A percentile compares a stretch with the other conserved stretches of the same genome.
phyloP scores from a whole-genome alignment of 441 rosid genomes.

The Eruca vesicaria region DNA sequence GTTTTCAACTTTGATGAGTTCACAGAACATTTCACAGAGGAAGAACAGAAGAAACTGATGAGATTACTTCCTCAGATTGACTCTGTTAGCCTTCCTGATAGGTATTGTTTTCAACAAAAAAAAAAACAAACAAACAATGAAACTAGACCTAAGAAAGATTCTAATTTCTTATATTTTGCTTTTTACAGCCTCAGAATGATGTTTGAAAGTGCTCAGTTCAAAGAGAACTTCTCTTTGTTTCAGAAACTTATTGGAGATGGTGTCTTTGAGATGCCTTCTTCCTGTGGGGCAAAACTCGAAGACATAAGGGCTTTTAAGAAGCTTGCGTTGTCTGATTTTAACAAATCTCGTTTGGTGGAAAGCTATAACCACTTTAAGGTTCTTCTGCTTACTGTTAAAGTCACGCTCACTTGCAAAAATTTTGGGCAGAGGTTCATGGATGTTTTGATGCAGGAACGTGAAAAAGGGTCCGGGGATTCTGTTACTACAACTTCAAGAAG shows the following conservation, averaged over 20 bases:
- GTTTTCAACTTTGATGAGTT: slow-evolving; percentile 84
- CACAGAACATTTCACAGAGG: slow-evolving; percentile 57
- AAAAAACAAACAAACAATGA: background rate
- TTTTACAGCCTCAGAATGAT: slow-evolving; percentile 68
- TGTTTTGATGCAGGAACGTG: slow-evolving; percentile 26
- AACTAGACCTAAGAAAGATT: background rate
- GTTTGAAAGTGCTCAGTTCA: slow-evolving; percentile 81
- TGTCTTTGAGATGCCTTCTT: slow-evolving; percentile 61
- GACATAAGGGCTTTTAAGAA: slow-evolving; percentile 63
- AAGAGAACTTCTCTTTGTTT: slow-evolving; percentile 73
- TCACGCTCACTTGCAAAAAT: slow-evolving; percentile 1
- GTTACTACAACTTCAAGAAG: slow-evolving; percentile 19
- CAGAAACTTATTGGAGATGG: slow-evolving; percentile 82
- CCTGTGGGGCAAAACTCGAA: slow-evolving; percentile 44
- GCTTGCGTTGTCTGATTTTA: slow-evolving; percentile 53
- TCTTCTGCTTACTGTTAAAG: slow-evolving; percentile 26
- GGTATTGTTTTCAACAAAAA: slow-evolving; percentile 52
- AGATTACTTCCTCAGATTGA: slow-evolving; percentile 72
- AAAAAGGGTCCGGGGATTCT: slow-evolving; percentile 12
- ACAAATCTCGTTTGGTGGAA: slow-evolving; percentile 79
- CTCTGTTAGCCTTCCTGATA: slow-evolving; percentile 52
- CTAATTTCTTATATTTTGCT: slow-evolving; percentile 5
- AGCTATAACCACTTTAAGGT: slow-evolving; percentile 66
- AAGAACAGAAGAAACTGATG: slow-evolving; percentile 81
- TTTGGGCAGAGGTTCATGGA: slow-evolving; percentile 21